Conservation (phyloP, 163 green algal species). For the Scenedesmus sp. region DNA sequence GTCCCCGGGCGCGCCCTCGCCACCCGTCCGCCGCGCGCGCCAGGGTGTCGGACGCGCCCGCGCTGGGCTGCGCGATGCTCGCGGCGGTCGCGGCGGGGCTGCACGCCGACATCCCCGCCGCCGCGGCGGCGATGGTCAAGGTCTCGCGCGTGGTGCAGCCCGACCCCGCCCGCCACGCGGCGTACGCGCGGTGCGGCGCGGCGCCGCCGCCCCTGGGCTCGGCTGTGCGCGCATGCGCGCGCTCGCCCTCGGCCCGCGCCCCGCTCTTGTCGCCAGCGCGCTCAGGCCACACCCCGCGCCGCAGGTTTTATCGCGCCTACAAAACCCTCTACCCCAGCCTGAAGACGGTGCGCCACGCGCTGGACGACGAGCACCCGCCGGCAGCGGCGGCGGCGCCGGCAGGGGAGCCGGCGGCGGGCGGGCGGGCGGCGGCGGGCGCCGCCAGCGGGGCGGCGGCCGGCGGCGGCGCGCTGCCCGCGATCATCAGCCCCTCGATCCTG, state of each 20-base stretch:
- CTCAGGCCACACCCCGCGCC: neutral
- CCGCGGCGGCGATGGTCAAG: conserved; percentile 69
- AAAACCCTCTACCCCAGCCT: conserved; percentile 61
- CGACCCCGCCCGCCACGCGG: conserved; percentile 46
- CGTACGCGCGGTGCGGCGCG: conserved; percentile 51
- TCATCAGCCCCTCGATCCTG: conserved; percentile 81
- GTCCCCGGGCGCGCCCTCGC: too few species aligned
- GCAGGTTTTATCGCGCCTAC: conserved; percentile 23
- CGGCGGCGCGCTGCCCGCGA: conserved; percentile 12
- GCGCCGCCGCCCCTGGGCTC: neutral
- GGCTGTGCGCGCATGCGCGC: too few species aligned
- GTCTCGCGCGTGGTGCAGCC: conserved; percentile 59
- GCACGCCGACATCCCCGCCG: conserved; percentile 55
- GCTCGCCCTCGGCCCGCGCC: too few species aligned
- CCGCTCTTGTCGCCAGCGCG: too few species aligned
- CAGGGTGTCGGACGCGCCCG: conserved; percentile 63
- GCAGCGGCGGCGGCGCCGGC: conserved; percentile 28
- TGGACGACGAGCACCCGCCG: conserved; percentile 5
- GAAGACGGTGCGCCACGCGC: conserved; percentile 40
- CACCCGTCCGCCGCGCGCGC: too few species aligned
- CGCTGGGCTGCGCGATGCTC: conserved; percentile 80
- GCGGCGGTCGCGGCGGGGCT: conserved; percentile 68
- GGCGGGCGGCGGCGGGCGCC: conserved; percentile 6
- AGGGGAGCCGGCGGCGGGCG: neutral
- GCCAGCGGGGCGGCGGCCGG: neutral